Percentiles rank a stretch among this genome's conserved stretches.
Evolutionary conservation across 768 basidiomycete species (phyloP).

Genomic region (Suillus hirtellus): DNA sequence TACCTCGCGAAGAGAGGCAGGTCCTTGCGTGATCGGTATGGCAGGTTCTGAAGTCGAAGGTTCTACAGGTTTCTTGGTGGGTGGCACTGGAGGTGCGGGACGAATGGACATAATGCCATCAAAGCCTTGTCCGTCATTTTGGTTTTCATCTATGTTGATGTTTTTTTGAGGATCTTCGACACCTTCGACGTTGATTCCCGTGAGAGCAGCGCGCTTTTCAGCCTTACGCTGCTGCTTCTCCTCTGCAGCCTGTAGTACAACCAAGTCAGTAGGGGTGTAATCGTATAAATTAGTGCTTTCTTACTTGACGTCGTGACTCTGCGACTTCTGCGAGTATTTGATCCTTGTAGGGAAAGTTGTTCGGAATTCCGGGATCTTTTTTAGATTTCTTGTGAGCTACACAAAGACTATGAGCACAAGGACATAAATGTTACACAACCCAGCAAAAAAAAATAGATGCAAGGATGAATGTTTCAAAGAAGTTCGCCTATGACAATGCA

Average conservation of each 20-base stretch:
- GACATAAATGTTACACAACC: slow-evolving; percentile 9
- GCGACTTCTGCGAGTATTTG: slow-evolving; percentile 90
- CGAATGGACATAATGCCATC: slow-evolving; percentile 40
- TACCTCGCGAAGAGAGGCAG: slow-evolving; percentile 40
- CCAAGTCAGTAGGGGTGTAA: not conserved
- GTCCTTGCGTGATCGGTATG: slow-evolving; percentile 29
- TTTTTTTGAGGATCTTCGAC: slow-evolving; percentile 25
- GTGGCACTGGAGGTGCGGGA: slow-evolving; percentile 3
- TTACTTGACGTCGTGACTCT: slow-evolving; percentile 73
- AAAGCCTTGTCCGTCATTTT: slow-evolving; percentile 31
- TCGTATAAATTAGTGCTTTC: slow-evolving; percentile 20
- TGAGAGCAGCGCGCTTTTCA: slow-evolving; percentile 51
- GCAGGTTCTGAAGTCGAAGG: slow-evolving; percentile 13
- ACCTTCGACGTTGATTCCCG: slow-evolving; percentile 27
- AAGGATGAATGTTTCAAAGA: not conserved
- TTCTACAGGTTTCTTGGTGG: not conserved
- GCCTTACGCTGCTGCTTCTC: slow-evolving; percentile 71
- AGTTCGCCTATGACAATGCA: not conserved
- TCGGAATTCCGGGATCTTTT: slow-evolving; percentile 93
- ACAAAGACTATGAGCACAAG: slow-evolving; percentile 9
- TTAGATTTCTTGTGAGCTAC: slow-evolving; percentile 57
- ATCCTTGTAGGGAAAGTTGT: slow-evolving; percentile 92
- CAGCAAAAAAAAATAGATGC: not conserved
- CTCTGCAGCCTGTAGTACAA: slow-evolving; percentile 61
- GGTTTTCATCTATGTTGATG: slow-evolving; percentile 33